Base-by-base conservation (phyloP, 176 grass and related monocot species). In the Eleusine coracana region DNA sequence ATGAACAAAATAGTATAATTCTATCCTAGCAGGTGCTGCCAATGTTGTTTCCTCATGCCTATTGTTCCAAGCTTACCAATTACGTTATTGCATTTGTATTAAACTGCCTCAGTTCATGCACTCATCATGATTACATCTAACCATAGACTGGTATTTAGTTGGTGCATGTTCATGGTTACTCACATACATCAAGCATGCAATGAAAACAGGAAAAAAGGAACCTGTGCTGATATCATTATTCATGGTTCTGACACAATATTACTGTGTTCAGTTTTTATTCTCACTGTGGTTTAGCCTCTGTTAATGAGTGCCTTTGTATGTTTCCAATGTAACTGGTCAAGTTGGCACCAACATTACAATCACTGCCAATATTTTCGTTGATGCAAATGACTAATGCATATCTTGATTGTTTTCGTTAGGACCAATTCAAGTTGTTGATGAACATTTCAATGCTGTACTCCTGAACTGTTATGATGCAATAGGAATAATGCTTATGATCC, bases 401-500 rank as follows among this genome's bases (percentile, higher is more conserved):
- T 65, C 34, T 20, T 31, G 45, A 63, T 59, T 42, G 29, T 82
- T 66, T 82, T 77, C 83, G 86, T 64, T 86, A 97, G 96, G 96
- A 71, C 96, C 96, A 66, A 94, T 98, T 83, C 93, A 93, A 83
- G 96, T 95, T 84, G 94, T 98, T 61, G 96, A 95, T 87, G 96
- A 98, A 82, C 85, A 98, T 92, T 95, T 98, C 73, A 87, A 88
- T 85, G 85, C 82, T 77, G 74, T 98, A 66, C 91, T 98, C 67
- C 87, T 90, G 86, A 95, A 95, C 83, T 93, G 91, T 74, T 98
- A 93, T 21, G 93, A 98, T 74, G 93, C 93, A 60, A 98, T 98
- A 44, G 96, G 93, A 48, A 93, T 98, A 86, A 98, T 98, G 96
- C 89, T 98, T 81, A 98, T 98, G 93, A 98, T 98, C 83, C 91